These are phyloP conservation scores for Blumeria graminis DNA, from an alignment of 2,329 filamentous ascomycete genomes.

Conservation along the genomic window DNA sequence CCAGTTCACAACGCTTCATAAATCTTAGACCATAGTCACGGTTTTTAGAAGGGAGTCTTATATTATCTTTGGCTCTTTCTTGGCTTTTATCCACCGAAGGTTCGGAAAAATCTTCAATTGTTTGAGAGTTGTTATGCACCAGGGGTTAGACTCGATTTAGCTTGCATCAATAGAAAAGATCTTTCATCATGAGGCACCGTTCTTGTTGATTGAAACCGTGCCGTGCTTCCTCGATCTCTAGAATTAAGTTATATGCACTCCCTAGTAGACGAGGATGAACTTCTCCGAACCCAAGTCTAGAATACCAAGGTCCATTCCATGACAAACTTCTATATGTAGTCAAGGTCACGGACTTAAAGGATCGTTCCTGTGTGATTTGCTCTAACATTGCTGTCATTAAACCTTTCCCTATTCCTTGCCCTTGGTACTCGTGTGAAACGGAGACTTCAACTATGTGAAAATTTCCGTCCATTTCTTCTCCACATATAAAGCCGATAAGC, in stretches of 20 bases:
- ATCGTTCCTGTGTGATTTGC: conserved; percentile 8
- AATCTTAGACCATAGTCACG: too few species aligned
- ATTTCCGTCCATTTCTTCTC: conserved; percentile 10
- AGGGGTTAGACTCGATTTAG: too few species aligned
- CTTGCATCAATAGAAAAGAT: conserved; percentile 1
- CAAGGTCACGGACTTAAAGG: conserved; percentile 11
- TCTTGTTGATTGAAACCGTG: conserved; percentile 9
- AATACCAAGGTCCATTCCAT: conserved; percentile 14
- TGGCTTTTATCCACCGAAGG: too few species aligned
- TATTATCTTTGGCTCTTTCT: too few species aligned
- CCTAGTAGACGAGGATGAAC: conserved; percentile 9
- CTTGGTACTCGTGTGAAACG: conserved; percentile 11
- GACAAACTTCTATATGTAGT: conserved; percentile 12
- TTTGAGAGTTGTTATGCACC: too few species aligned
- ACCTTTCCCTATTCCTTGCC: conserved; percentile 12
- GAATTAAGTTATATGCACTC: conserved; percentile 8
- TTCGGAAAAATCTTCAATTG: too few species aligned
- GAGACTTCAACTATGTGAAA: conserved; percentile 14
- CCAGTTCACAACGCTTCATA: too few species aligned
- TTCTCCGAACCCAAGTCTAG: conserved; percentile 11
- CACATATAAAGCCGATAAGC: conserved; percentile 13
- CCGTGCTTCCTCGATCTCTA: conserved; percentile 8
- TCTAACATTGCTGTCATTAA: conserved; percentile 12
- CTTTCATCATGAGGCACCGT: conserved; percentile 12
- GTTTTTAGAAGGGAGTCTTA: too few species aligned